phyloP scores from a whole-genome alignment of 352 stramenopile species.

The Blastocystis sp. region DNA sequence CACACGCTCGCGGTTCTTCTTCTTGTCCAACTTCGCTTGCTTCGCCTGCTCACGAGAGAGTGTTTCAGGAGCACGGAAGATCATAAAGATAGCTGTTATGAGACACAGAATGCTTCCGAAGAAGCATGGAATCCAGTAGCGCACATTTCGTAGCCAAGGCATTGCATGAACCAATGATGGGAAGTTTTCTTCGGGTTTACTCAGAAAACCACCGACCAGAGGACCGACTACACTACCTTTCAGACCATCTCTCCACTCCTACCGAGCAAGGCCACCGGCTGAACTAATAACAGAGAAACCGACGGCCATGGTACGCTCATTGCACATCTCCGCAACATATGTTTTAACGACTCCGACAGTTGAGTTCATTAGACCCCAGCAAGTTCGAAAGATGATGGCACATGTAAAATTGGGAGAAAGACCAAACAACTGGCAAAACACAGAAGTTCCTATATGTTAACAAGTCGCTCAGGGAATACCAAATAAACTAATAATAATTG shows the following conservation, averaged over 20 bases:
- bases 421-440: constrained; percentile 25
- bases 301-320: background rate
- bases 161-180: constrained; percentile 13
- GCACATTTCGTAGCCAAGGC: constrained; percentile 48
- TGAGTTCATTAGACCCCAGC: constrained; percentile 48
- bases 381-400: constrained; percentile 24
- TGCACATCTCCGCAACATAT: constrained; percentile 49
- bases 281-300: constrained; percentile 50
- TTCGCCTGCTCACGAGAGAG: background rate
- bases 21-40: background rate
- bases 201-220: constrained; percentile 32
- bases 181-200: constrained; percentile 53
- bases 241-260: background rate
- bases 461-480: background rate
- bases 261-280: constrained; percentile 18
- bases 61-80: background rate
- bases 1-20: background rate
- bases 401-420: background rate
- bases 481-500: constrained; percentile 39
- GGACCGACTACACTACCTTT: constrained; percentile 47
- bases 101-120: background rate
- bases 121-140: constrained; percentile 48
- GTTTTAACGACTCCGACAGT: constrained; percentile 59
- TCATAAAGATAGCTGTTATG: background rate
- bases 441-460: background rate